Percentiles rank a stretch among this genome's conserved stretches.
These are phyloP conservation scores for Prototheca cutis DNA, from an alignment of 163 green algal genomes.

Conservation along the genomic window DNA sequence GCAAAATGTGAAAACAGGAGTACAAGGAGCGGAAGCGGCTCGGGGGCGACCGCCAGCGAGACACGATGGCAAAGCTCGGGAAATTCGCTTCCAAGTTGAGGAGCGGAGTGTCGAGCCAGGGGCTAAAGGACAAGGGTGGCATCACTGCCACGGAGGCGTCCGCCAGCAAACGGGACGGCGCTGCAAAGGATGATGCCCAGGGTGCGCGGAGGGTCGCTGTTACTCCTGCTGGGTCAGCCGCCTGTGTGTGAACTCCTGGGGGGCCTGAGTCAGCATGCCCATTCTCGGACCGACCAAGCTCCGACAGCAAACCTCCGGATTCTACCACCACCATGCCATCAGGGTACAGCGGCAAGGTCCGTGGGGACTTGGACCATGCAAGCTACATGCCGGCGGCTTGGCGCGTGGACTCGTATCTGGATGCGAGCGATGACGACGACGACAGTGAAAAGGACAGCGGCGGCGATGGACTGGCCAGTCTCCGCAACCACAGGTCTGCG, in stretches of 20 bases:
- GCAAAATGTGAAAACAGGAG: too few relatives aligned
- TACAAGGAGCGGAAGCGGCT: slow-evolving; percentile 64
- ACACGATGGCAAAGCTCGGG: slow-evolving; percentile 37
- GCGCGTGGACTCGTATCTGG: slow-evolving; percentile 45
- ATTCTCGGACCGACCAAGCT: too few relatives aligned
- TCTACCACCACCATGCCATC: too few relatives aligned
- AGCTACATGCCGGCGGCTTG: slow-evolving; percentile 51
- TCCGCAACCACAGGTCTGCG: slow-evolving; percentile 36
- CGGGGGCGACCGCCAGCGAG: slow-evolving; percentile 46
- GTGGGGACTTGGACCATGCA: slow-evolving; percentile 46
- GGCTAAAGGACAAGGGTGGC: too few relatives aligned
- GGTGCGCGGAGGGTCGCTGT: too few relatives aligned
- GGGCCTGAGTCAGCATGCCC: too few relatives aligned
- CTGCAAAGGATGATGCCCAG: too few relatives aligned
- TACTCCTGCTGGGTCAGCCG: too few relatives aligned
- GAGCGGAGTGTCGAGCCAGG: too few relatives aligned
- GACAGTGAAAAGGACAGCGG: slow-evolving; percentile 24
- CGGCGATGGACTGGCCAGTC: slow-evolving; percentile 32
- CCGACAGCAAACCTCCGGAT: too few relatives aligned
- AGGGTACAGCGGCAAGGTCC: slow-evolving; percentile 29
- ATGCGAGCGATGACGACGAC: slow-evolving; percentile 6
- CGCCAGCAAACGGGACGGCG: background rate
- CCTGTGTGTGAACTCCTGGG: too few relatives aligned
- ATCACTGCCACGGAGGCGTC: too few relatives aligned
- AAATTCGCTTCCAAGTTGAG: slow-evolving; percentile 20